phyloP scores from a whole-genome alignment of 176 grass and related monocot genomes.

The Musa schizocarpa region DNA sequence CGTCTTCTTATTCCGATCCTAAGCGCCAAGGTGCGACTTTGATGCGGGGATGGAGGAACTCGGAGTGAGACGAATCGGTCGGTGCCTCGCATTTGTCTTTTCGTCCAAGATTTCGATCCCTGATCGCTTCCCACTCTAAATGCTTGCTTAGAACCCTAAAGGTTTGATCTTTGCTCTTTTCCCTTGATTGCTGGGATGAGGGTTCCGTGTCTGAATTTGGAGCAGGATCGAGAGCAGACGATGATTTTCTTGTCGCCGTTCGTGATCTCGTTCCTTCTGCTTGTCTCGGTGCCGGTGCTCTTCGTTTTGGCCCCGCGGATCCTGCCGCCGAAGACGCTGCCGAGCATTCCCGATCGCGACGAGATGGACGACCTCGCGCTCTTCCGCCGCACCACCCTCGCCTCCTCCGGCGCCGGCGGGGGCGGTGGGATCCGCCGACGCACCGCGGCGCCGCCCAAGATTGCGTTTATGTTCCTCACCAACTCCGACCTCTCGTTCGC shows the following conservation, averaged over 20 bases:
- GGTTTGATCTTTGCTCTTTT: too few species aligned
- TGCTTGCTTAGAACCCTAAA: too few species aligned
- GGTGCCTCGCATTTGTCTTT: too few species aligned
- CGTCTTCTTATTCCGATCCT: too few species aligned
- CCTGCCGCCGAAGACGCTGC: conserved; percentile 54
- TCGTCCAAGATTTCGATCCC: too few species aligned
- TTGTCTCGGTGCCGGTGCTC: conserved; percentile 58
- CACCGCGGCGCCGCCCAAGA: conserved; percentile 30
- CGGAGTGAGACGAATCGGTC: too few species aligned
- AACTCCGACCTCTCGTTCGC: conserved; percentile 66
- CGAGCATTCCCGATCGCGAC: conserved; percentile 78
- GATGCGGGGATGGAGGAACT: too few species aligned
- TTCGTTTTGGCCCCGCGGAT: conserved; percentile 70
- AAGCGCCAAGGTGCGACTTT: too few species aligned
- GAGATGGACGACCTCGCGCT: conserved; percentile 82
- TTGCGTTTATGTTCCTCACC: conserved; percentile 88
- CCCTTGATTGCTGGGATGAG: too few species aligned
- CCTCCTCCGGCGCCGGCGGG: conserved; percentile 24
- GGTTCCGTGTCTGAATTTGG: too few species aligned
- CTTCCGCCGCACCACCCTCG: conserved; percentile 81
- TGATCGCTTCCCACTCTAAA: too few species aligned
- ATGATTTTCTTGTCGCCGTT: conserved; percentile 47
- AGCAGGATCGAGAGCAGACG: too few species aligned
- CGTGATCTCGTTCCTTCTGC: conserved; percentile 51
- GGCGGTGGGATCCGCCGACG: conserved; percentile 22